Evolutionary conservation across 441 rosid species (phyloP), one percentile per base, ranked within the genome.

Genomic region (Erysimum pusillum): DNA sequence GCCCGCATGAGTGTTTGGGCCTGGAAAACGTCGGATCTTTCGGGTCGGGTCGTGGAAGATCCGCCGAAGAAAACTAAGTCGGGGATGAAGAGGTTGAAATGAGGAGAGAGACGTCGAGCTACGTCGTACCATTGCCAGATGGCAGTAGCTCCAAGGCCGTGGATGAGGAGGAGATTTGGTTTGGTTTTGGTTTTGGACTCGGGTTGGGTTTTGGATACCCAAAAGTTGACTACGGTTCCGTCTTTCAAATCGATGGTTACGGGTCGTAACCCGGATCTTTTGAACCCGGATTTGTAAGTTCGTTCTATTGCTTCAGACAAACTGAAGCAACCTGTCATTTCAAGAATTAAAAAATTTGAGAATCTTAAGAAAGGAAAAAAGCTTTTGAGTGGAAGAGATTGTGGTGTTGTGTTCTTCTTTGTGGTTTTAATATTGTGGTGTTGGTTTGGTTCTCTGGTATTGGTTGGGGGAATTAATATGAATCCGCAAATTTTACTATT

Each of bases 71-170:
- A 87, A 14, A 93, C 39, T 22, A 88, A 83, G 78, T 91, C 97
- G 0, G 95, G 94, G 9, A 90, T 82, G 66, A 68, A 91, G 63
- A 93, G 76, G 78, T 91, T 94, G 89, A 86, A 91, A 71, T 80
- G 57, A 35, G 77, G 86, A n/a, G 76, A 59, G 48, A 91, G 64
- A 61, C 71, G 82, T 46, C 76, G 73, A 63, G 88, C 36, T 65
- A 83, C 76, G 68, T 88, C 83, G 48, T 79, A 78, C 91, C 93
- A 94, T 63, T 90, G 94, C 98, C 98, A 94, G 69, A 90, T 45
- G 56, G 94, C 97, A 73, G 89, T 82, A 66, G 90, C 85, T 7
- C 96, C 94, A 1, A 91, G 61, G 5, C 97, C 97, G 63, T 94
- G 96, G 82, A 94, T 79, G 39, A 91, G 87, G 60, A 93, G 82